Conservation (phyloP, 2,329 filamentous ascomycete genomes). For the Sarocladium brachiariae region DNA sequence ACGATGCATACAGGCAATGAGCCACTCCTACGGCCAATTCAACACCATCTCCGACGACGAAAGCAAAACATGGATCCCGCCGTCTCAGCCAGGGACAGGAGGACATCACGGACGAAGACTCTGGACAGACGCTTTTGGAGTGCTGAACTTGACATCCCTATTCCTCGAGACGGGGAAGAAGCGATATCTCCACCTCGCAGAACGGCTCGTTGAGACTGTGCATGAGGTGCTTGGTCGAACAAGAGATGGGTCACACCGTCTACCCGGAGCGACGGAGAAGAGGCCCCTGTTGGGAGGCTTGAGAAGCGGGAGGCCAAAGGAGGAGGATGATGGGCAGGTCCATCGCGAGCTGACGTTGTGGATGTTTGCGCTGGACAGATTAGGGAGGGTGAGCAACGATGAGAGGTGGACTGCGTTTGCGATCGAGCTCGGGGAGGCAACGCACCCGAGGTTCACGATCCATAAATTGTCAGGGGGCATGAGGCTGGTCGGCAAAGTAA, state of each 20-base stretch:
- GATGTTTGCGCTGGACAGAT: constrained; percentile 55
- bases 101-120: constrained; percentile 53
- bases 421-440: constrained; percentile 42
- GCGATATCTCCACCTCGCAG: constrained; percentile 42
- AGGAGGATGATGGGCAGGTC: constrained; percentile 53
- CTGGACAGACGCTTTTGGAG: constrained; percentile 55
- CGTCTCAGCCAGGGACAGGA: constrained; percentile 36
- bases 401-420: constrained; percentile 43
- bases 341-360: constrained; percentile 55
- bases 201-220: constrained; percentile 40
- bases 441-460: constrained; percentile 45
- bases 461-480: constrained; percentile 13
- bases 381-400: constrained; percentile 32
- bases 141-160: constrained; percentile 52
- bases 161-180: constrained; percentile 28
- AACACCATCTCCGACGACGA: constrained; percentile 17
- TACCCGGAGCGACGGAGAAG: constrained; percentile 44
- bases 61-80: constrained; percentile 36
- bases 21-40: constrained; percentile 29
- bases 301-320: constrained; percentile 49
- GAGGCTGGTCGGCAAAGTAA: constrained; percentile 51
- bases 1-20: constrained; percentile 26
- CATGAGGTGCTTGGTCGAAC: constrained; percentile 46
- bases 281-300: constrained; percentile 48
- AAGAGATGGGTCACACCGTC: constrained; percentile 36